These are phyloP conservation scores for Viola odorata DNA, from an alignment of 345 rosid genomes.

Conservation along the genomic window DNA sequence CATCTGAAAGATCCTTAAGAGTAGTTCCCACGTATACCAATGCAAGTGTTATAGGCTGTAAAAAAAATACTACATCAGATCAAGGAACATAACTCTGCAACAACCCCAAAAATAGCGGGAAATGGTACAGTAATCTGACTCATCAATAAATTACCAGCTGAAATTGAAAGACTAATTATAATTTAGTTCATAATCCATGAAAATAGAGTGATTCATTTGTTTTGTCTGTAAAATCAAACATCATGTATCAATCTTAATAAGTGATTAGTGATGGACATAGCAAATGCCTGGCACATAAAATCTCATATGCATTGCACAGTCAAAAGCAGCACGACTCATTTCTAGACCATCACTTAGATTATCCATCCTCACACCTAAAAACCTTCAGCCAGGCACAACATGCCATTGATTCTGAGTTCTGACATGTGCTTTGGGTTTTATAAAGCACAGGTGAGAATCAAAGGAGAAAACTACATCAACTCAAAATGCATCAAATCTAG, in stretches of 20 bases:
- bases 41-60: conserved; percentile 89
- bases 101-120: too few relatives aligned
- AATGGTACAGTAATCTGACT: too few relatives aligned
- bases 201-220: too few relatives aligned
- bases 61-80: conserved; percentile 19
- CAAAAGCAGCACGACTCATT: too few relatives aligned
- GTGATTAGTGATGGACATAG: too few relatives aligned
- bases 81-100: conserved; percentile 2
- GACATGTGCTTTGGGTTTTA: neutral
- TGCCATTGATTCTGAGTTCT: neutral
- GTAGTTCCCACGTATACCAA: conserved; percentile 93
- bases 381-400: neutral
- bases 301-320: too few relatives aligned
- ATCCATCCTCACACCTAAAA: neutral
- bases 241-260: too few relatives aligned
- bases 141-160: too few relatives aligned
- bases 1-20: conserved; percentile 96
- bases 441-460: conserved; percentile 2
- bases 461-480: neutral
- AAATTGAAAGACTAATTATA: too few relatives aligned
- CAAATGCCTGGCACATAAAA: too few relatives aligned
- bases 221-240: too few relatives aligned
- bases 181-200: too few relatives aligned
- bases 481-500: neutral
- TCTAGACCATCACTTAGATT: neutral